Base-by-base conservation (phyloP, 2,329 filamentous ascomycete genomes). In the Dissoconium aciculare region DNA sequence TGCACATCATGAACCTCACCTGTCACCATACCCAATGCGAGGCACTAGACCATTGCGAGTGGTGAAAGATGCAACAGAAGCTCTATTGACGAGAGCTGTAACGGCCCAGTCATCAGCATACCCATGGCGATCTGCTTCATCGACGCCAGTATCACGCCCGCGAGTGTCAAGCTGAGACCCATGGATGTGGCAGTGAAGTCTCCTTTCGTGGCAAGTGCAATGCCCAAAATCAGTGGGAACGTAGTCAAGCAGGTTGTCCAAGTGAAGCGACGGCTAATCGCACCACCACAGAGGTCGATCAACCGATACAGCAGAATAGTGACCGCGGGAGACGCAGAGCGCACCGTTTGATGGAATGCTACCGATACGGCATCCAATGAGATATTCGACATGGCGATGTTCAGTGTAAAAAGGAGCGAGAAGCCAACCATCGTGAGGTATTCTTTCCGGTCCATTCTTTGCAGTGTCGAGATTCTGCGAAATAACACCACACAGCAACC, bases 311-410 rank as follows among this genome's bases (percentile, higher is more conserved):
- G 71, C 39, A 71, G 50, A 33, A 74, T 66, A 31, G 71, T 72
- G 48, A 74, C 70, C 43, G 74, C 62, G 15, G 71, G 71, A 36
- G 63, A 68, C 12, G 69, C 67, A 37, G 71, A 71, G 39, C 71
- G 64, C 51, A 74, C 65, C 35, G 72, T 69, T 50, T 75, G 71
- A 51, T 74, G 72, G 52, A 75, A 75, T 2, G 71, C 67, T n/a
- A 75, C 67, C 1, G 71, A 74, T 21, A 71, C 69, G 62, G 19
- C 58, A 44, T 50, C 62, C 57, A 74, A 58, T n/a, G 69, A 73
- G 14, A 72, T 59, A 51, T 74, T 74, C n/a, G 67, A 71, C 27
- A 72, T 64, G 35, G 70, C 70, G 41, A 74, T 73, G 51, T 74
- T 74, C 48, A 69, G 59, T 11, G 70, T 74, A 52, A 72, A 74